A percentile compares a stretch with the other conserved stretches of the same genome.
Evolutionary conservation across 805 yeast species (phyloP).

Genomic region (Metschnikowia aberdeeniae): DNA sequence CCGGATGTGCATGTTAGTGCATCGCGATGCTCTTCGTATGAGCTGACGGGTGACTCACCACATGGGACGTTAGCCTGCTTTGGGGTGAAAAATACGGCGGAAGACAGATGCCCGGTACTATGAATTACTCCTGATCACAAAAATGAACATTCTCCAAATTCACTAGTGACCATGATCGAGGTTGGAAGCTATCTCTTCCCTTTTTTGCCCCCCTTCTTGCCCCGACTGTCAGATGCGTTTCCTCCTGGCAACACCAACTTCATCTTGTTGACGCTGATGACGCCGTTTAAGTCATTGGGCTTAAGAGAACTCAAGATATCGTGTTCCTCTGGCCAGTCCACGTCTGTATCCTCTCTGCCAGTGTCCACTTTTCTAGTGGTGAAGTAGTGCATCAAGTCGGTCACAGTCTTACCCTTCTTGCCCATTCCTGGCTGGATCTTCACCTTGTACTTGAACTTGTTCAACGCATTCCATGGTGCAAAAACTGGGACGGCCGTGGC

Average conservation of each 20-base stretch:
- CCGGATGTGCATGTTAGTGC: too few relatives aligned
- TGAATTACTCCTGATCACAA: too few relatives aligned
- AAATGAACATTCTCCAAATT: too few relatives aligned
- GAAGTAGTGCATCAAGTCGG: slow-evolving; percentile 62
- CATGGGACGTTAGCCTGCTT: too few relatives aligned
- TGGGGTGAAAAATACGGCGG: too few relatives aligned
- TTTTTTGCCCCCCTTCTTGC: slow-evolving; percentile 22
- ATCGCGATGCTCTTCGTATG: too few relatives aligned
- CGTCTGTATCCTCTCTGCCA: slow-evolving; percentile 42
- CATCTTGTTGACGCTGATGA: slow-evolving; percentile 68
- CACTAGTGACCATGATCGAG: too few relatives aligned
- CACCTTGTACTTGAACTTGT: slow-evolving; percentile 72
- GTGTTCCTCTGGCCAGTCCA: slow-evolving; percentile 71
- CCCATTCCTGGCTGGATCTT: slow-evolving; percentile 76
- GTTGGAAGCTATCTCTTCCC: slow-evolving; percentile 9
- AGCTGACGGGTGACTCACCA: too few relatives aligned
- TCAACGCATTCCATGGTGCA: slow-evolving; percentile 87
- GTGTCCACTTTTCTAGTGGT: slow-evolving; percentile 43
- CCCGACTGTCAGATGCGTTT: slow-evolving; percentile 17
- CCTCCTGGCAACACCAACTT: slow-evolving; percentile 57
- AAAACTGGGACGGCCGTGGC: slow-evolving; percentile 74
- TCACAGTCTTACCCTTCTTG: slow-evolving; percentile 83
- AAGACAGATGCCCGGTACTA: too few relatives aligned
- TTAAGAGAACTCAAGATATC: slow-evolving; percentile 52
- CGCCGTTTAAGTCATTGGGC: slow-evolving; percentile 61